Conservation (phyloP, 2,329 filamentous ascomycete genomes). For the Claviceps humidiphila region DNA sequence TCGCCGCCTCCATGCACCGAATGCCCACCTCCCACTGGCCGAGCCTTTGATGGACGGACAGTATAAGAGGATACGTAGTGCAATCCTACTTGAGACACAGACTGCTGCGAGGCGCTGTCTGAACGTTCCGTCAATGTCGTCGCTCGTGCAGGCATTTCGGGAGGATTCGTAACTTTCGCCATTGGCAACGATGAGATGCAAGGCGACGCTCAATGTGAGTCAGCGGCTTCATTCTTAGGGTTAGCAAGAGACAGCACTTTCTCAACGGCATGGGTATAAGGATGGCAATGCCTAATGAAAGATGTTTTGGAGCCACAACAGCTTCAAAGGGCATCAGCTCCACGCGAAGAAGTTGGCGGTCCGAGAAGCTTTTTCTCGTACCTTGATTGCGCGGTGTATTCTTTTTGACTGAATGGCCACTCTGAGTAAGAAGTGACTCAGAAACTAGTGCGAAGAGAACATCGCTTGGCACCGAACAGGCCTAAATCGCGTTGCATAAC, state of each 20-base stretch:
- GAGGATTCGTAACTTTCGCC: constrained; percentile 9
- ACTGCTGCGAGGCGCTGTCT: constrained; percentile 10
- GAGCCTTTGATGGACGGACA: constrained; percentile 13
- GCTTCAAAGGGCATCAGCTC: background rate
- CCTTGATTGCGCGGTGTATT: background rate
- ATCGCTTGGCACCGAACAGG: background rate
- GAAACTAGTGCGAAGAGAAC: background rate
- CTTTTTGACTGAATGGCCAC: background rate
- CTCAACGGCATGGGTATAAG: background rate
- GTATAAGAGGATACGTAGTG: constrained; percentile 8
- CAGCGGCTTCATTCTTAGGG: background rate
- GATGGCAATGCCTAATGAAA: background rate
- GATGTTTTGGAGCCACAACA: background rate
- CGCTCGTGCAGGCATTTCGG: constrained; percentile 13
- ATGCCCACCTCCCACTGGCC: constrained; percentile 12
- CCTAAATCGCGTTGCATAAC: background rate
- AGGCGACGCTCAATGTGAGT: background rate
- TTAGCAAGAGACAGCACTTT: background rate
- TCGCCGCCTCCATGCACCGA: constrained; percentile 4
- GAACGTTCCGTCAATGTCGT: constrained; percentile 10
- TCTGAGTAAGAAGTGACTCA: background rate
- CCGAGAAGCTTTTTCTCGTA: background rate
- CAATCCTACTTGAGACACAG: constrained; percentile 3
- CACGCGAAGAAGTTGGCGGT: background rate
- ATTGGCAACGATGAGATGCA: background rate